Evolutionary conservation across 768 basidiomycete species (phyloP).

Genomic region (Psilocybe azurescens): DNA sequence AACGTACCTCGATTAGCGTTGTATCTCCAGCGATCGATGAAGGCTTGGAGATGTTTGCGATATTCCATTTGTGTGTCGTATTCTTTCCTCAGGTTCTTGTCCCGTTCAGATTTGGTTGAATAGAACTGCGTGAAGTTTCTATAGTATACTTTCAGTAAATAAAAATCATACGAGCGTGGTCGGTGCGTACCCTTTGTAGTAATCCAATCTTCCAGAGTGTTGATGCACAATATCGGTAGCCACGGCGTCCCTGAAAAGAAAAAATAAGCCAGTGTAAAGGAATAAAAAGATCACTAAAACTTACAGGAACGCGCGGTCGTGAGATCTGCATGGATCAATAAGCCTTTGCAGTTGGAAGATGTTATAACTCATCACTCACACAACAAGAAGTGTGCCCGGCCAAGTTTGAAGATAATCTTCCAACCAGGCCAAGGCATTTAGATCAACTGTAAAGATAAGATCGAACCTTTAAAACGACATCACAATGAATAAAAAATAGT

Average conservation of each 20-base stretch:
- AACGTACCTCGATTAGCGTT: conserved; percentile 87
- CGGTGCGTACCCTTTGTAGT: conserved; percentile 87
- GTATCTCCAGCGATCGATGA: conserved; percentile 98
- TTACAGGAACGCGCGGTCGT: conserved; percentile 95
- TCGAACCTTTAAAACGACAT: background rate
- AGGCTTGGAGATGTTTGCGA: conserved; percentile 93
- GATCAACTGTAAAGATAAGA: conserved; percentile 59
- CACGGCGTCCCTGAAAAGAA: conserved; percentile 74
- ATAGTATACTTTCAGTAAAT: conserved; percentile 10
- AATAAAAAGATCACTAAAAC: conserved; percentile 22
- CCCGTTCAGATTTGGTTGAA: conserved; percentile 95
- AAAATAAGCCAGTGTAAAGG: background rate
- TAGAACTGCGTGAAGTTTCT: conserved; percentile 99
- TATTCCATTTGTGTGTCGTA: conserved; percentile 97
- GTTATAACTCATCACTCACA: conserved; percentile 53
- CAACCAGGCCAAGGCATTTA: conserved; percentile 96
- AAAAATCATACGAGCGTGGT: background rate
- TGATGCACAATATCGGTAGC: conserved; percentile 99
- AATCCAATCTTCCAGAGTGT: conserved; percentile 90
- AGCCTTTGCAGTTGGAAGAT: conserved; percentile 8
- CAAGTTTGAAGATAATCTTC: conserved; percentile 98
- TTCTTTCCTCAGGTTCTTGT: conserved; percentile 89
- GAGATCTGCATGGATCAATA: conserved; percentile 60
- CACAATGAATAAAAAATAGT: background rate
- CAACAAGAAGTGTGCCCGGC: conserved; percentile 90